Percentiles rank a stretch among this genome's conserved stretches.
These are phyloP conservation scores for Diaporthe citri DNA, from an alignment of 2,329 filamentous ascomycete genomes.

Conservation along the genomic window DNA sequence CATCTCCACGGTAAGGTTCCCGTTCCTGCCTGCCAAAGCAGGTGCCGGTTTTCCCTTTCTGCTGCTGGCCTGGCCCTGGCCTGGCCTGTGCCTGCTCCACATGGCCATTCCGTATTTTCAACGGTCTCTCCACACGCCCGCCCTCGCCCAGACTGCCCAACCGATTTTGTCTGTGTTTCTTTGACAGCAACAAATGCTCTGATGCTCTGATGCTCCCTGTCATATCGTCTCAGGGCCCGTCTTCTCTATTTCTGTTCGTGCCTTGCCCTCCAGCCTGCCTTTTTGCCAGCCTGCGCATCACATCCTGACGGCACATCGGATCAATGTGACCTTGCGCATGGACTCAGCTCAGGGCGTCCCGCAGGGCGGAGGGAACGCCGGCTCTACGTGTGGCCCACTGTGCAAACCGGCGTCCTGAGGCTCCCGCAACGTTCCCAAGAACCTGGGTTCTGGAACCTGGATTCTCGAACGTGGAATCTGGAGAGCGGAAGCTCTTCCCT, in stretches of 20 bases:
- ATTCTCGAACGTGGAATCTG: slow-evolving; percentile 1
- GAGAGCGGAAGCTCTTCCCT: slow-evolving; percentile 5
- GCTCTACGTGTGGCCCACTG: not conserved
- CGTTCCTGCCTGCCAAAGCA: slow-evolving; percentile 16
- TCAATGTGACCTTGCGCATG: slow-evolving; percentile 13
- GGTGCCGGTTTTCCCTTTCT: slow-evolving; percentile 9
- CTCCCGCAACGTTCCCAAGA: slow-evolving; percentile 14
- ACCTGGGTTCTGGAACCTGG: slow-evolving; percentile 27
- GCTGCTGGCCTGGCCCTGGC: not conserved
- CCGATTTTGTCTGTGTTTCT: not conserved
- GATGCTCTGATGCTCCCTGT: not conserved
- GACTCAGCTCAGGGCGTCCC: not conserved
- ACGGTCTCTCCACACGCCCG: slow-evolving; percentile 34
- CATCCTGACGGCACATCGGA: slow-evolving; percentile 8
- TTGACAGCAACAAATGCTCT: slow-evolving; percentile 5
- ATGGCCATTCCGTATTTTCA: slow-evolving; percentile 29
- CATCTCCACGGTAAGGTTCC: slow-evolving; percentile 10
- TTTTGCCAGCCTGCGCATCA: not conserved
- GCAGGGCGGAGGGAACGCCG: slow-evolving; percentile 10
- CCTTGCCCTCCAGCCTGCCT: not conserved
- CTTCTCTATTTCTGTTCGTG: not conserved
- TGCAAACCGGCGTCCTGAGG: not conserved
- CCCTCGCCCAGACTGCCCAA: slow-evolving; percentile 1
- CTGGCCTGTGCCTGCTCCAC: slow-evolving; percentile 27
- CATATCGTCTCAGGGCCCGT: not conserved